These are phyloP conservation scores for Fraxinus baroniana DNA, from an alignment of 305 asterid species.

Conservation along the genomic window DNA sequence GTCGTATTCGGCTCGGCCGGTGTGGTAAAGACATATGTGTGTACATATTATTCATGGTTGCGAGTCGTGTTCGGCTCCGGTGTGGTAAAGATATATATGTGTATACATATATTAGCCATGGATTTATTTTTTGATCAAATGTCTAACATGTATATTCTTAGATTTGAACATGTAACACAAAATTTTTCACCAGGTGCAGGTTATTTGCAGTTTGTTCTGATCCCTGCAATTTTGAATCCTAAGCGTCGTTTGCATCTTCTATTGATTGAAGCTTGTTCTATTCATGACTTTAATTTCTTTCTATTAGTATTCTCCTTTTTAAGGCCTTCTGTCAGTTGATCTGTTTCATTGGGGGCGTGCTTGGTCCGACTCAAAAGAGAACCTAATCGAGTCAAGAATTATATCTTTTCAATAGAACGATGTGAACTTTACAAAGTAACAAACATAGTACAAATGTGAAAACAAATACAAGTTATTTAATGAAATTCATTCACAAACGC, in stretches of 20 bases:
- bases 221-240: neutral
- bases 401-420: neutral
- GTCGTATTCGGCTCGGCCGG: neutral
- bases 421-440: neutral
- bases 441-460: neutral
- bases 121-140: no score
- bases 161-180: neutral
- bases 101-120: no score
- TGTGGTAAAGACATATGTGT: no score
- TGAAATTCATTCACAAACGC: neutral
- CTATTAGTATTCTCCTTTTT: neutral
- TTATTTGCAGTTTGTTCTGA: neutral
- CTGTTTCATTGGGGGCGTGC: neutral
- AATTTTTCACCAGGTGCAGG: neutral
- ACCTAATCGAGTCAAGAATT: neutral
- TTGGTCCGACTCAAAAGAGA: neutral
- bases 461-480: neutral
- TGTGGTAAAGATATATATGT: no score
- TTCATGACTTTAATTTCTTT: neutral
- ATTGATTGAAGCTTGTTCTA: neutral
- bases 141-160: neutral
- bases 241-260: neutral
- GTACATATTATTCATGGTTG: neutral
- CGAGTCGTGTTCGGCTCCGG: neutral
- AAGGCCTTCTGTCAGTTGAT: neutral